Percentiles rank a stretch among this genome's conserved stretches.
phyloP scores from a whole-genome alignment of 1,139 yeast species.

The Scheffersomyces quercinus region DNA sequence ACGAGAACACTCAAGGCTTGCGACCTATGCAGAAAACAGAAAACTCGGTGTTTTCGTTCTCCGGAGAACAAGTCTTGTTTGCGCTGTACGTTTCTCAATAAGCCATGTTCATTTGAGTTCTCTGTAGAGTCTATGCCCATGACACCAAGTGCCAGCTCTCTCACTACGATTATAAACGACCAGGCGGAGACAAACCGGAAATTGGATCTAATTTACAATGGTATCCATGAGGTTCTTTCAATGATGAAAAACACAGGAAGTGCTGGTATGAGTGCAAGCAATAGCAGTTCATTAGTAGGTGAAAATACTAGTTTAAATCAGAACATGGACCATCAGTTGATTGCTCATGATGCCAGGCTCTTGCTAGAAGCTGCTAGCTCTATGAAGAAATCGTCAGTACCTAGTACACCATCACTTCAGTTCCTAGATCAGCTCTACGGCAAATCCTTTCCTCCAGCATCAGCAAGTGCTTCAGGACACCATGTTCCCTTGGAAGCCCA shows the following conservation, averaged over 20 bases:
- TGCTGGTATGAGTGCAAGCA: neutral
- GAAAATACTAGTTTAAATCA: too few relatives aligned
- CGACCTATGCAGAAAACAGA: constrained; percentile 57
- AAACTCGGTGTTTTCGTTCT: constrained; percentile 61
- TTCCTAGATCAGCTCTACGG: neutral
- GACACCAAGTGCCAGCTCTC: constrained; percentile 5
- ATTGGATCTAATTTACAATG: constrained; percentile 31
- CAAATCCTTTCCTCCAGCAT: neutral
- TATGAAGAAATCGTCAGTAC: constrained; percentile 16
- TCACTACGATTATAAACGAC: neutral
- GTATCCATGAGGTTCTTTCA: constrained; percentile 16
- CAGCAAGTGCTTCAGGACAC: too few relatives aligned
- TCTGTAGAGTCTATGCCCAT: constrained; percentile 11
- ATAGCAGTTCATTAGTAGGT: neutral
- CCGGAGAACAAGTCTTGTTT: constrained; percentile 49
- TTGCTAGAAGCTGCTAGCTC: constrained; percentile 29
- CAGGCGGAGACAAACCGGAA: constrained; percentile 6
- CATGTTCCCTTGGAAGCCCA: too few relatives aligned
- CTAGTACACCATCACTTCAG: constrained; percentile 4
- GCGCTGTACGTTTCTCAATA: constrained; percentile 53
- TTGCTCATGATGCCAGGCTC: constrained; percentile 25
- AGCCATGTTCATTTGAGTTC: constrained; percentile 52
- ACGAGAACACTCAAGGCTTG: constrained; percentile 61
- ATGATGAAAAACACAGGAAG: neutral
- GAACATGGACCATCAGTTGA: constrained; percentile 6